These are phyloP conservation scores for Heracleum sosnowskyi DNA, from an alignment of 129 eudicot genomes.

Conservation along the genomic window DNA sequence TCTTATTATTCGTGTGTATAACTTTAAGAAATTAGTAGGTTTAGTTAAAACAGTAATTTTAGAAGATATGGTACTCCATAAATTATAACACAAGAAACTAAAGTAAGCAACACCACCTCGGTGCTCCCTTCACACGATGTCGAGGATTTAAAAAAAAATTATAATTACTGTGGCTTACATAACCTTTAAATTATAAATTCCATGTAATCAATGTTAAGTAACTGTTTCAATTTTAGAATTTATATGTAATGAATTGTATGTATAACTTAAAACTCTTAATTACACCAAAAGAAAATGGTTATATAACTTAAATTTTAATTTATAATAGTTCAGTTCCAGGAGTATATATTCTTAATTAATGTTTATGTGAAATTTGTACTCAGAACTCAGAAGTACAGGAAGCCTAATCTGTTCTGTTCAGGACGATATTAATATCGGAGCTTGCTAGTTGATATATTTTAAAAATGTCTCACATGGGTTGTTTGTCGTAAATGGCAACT, in stretches of 20 bases:
- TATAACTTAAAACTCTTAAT: not conserved
- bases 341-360: too few species aligned
- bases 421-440: not conserved
- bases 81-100: too few species aligned
- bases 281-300: not conserved
- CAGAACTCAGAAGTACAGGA: not conserved
- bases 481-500: constrained; percentile 1
- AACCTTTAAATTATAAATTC: too few species aligned
- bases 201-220: not conserved
- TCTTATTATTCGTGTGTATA: not conserved
- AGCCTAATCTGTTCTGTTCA: not conserved
- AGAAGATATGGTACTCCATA: too few species aligned
- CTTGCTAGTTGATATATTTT: not conserved
- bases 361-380: not conserved
- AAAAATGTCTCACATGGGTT: not conserved
- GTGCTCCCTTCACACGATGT: too few species aligned
- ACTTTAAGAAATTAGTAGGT: too few species aligned
- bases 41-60: not conserved
- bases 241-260: too few species aligned
- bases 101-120: too few species aligned
- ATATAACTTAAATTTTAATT: not conserved
- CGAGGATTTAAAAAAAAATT: too few species aligned
- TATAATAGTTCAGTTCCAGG: too few species aligned
- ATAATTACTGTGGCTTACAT: too few species aligned
- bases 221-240: not conserved